phyloP scores from a whole-genome alignment of 768 basidiomycete species.

The Leccinum sublutescens region DNA sequence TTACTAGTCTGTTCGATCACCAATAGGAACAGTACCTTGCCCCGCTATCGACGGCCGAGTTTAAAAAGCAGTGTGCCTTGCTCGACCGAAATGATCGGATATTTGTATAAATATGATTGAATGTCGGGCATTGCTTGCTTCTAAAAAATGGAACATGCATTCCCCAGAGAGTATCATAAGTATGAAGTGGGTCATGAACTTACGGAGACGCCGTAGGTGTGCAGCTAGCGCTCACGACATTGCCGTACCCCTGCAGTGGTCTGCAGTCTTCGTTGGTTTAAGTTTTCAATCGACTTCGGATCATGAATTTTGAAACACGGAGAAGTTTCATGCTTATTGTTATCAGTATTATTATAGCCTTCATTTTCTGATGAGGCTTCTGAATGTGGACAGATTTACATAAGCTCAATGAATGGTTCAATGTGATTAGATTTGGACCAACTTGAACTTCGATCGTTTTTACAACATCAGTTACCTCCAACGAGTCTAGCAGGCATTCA shows the following conservation, averaged over 20 bases:
- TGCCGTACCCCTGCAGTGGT: constrained; percentile 17
- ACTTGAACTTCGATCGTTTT: not conserved
- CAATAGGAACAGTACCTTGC: constrained; percentile 7
- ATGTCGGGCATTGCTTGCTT: constrained; percentile 7
- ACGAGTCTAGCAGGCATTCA: constrained; percentile 3
- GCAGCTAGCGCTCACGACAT: constrained; percentile 15
- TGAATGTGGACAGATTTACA: constrained; percentile 11
- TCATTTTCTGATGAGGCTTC: constrained; percentile 2
- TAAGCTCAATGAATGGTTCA: constrained; percentile 10
- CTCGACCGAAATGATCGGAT: constrained; percentile 9
- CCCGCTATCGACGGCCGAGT: constrained; percentile 1
- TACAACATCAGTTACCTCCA: not conserved
- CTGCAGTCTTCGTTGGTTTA: constrained; percentile 3
- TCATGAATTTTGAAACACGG: constrained; percentile 28
- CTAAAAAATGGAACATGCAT: constrained; percentile 20
- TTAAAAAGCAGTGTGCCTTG: not conserved
- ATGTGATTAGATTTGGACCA: constrained; percentile 22
- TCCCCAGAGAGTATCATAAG: not conserved
- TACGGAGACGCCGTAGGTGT: not conserved
- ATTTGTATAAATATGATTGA: not conserved
- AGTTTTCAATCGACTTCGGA: constrained; percentile 16
- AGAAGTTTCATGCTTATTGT: constrained; percentile 28
- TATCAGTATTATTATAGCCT: constrained; percentile 6
- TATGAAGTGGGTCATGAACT: not conserved
- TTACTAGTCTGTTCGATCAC: not conserved